A percentile compares a stretch with the other conserved stretches of the same genome.
These are phyloP conservation scores for Fusarium hainanense DNA, from an alignment of 2,329 filamentous ascomycete species.

Conservation along the genomic window DNA sequence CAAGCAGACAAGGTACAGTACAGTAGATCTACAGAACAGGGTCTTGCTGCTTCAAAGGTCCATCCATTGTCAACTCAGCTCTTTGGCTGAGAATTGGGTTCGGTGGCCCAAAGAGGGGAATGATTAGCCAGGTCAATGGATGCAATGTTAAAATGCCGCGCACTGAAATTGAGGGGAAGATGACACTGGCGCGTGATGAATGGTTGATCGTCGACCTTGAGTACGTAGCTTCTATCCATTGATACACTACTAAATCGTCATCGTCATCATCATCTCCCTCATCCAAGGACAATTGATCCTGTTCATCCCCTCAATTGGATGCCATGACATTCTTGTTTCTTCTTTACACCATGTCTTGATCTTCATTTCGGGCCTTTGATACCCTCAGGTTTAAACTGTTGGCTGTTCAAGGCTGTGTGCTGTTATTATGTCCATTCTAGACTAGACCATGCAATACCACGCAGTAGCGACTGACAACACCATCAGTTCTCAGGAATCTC, in stretches of 20 bases:
- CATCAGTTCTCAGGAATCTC: constrained; percentile 6
- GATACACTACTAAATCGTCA: constrained; percentile 11
- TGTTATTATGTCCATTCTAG: neutral
- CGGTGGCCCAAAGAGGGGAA: constrained; percentile 26
- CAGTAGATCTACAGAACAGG: neutral
- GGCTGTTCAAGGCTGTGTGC: neutral
- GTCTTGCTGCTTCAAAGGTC: neutral
- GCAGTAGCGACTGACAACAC: constrained; percentile 13
- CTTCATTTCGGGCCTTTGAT: constrained; percentile 22
- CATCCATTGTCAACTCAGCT: neutral
- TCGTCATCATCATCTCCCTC: neutral
- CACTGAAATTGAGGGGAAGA: constrained; percentile 23
- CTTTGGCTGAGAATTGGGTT: constrained; percentile 4
- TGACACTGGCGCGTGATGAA: constrained; percentile 27
- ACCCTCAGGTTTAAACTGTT: neutral
- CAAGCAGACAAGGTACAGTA: neutral
- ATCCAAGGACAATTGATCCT: constrained; percentile 4
- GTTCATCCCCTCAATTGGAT: neutral
- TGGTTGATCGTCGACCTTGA: constrained; percentile 12
- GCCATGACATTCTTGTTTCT: neutral
- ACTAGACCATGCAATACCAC: constrained; percentile 2
- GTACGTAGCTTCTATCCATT: neutral
- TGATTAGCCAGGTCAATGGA: neutral
- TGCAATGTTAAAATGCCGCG: constrained; percentile 24
- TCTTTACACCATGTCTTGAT: constrained; percentile 2